Evolutionary conservation across 495 filamentous ascomycete genomes (phyloP).

Genomic region (Bacidia rubella): DNA sequence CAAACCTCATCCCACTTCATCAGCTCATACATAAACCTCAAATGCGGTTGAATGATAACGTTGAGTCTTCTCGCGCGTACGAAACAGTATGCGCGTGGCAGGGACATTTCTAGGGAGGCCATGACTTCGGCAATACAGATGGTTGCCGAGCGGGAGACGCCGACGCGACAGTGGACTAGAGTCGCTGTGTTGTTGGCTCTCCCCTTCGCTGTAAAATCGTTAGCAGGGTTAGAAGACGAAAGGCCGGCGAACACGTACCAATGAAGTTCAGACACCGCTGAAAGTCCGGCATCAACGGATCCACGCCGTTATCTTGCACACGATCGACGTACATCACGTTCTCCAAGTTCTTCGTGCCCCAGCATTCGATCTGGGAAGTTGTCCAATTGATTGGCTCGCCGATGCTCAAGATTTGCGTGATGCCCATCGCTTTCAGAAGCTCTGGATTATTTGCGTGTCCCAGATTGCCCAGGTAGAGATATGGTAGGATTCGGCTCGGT

Average conservation of each 20-base stretch:
- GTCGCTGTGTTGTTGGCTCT: constrained; percentile 66
- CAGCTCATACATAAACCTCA: constrained; percentile 57
- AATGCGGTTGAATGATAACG: constrained; percentile 59
- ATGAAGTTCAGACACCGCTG: constrained; percentile 81
- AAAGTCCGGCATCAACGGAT: constrained; percentile 79
- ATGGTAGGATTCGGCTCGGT: constrained; percentile 76
- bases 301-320: constrained; percentile 94
- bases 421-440: constrained; percentile 63
- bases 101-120: constrained; percentile 62
- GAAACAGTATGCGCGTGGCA: constrained; percentile 90
- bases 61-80: constrained; percentile 80
- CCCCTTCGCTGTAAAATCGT: constrained; percentile 47
- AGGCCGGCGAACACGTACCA: constrained; percentile 40
- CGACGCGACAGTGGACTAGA: constrained; percentile 90
- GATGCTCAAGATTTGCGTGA: constrained; percentile 81
- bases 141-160: constrained; percentile 86
- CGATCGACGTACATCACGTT: constrained; percentile 69
- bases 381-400: constrained; percentile 79
- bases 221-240: not conserved
- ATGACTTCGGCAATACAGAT: constrained; percentile 99
- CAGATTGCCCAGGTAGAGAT: constrained; percentile 92
- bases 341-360: constrained; percentile 61
- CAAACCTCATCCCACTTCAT: constrained; percentile 85
- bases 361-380: constrained; percentile 48
- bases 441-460: constrained; percentile 86